Base-by-base conservation (phyloP, 495 filamentous ascomycete species). In the Xylaria nigripes region DNA sequence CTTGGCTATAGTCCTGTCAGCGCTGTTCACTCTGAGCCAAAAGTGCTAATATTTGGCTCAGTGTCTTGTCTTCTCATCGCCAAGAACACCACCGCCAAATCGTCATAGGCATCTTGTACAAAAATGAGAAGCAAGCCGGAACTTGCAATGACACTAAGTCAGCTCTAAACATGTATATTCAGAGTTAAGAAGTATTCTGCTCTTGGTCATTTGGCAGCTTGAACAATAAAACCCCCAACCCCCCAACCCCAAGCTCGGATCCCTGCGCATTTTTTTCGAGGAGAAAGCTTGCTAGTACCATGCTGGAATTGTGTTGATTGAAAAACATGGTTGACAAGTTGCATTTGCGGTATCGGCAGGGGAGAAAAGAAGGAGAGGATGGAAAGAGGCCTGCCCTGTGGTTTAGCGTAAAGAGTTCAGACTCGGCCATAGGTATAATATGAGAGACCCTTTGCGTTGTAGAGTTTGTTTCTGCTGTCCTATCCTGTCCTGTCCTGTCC, bases 391-490 rank as follows among this genome's bases (percentile, higher is more conserved):
- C 29, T 47, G 43, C 25, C 51, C 40, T 54, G 38, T 48, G 15
- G 44, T 47, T 45, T 54, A 30, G 51, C 51, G 44, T 54, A 36
- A 34, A 46, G 24, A 44, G 50, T n/a, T 5, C 48, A 21, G 36
- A n/a, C 13, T 16, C 45, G 8, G 50, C 16, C 40, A n/a, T 29
- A 29, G 4, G 9, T 44, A 44, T 43, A 51, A 51, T 51, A 51
- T 16, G 12, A 44, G 44, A 51, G 13, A n/a, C n/a, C n/a, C n/a
- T n/a, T n/a, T n/a, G n/a, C n/a, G n/a, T n/a, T n/a, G n/a, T n/a
- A n/a, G n/a, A n/a, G n/a, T n/a, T n/a, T n/a, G n/a, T n/a, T n/a
- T n/a, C n/a, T 29, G 25, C 25, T 29, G 25, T 29, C 9, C 25
- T 9, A 4, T 29, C 25, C 4, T 29, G 4, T 9, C 25, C 9